Evolutionary conservation across 2,329 filamentous ascomycete genomes (phyloP).

Genomic region (Remersonia thermophila): DNA sequence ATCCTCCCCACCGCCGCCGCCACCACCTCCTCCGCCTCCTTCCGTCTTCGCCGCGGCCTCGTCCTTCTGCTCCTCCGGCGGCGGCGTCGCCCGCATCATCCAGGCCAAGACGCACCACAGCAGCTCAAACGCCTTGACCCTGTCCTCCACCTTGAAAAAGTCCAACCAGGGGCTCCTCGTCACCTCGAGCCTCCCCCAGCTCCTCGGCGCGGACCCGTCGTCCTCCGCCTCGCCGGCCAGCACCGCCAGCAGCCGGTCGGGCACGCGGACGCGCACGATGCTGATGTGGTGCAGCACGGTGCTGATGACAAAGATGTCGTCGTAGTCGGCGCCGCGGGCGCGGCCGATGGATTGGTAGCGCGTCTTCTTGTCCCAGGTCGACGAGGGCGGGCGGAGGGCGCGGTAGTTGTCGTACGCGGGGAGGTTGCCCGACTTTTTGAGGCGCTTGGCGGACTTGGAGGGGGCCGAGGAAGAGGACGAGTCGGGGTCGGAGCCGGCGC

Average conservation of each 20-base stretch:
- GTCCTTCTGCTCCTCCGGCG: conserved; percentile 18
- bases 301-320: conserved; percentile 51
- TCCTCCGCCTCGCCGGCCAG: conserved; percentile 32
- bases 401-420: conserved; percentile 52
- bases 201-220: conserved; percentile 23
- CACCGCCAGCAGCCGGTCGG: conserved; percentile 37
- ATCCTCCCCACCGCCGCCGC: conserved; percentile 18
- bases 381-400: conserved; percentile 44
- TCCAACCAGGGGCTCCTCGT: conserved; percentile 52
- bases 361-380: conserved; percentile 49
- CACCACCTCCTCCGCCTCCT: no score
- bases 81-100: conserved; percentile 38
- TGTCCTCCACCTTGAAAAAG: conserved; percentile 40
- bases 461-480: no score
- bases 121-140: conserved; percentile 43
- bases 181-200: conserved; percentile 41
- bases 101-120: conserved; percentile 50
- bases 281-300: conserved; percentile 50
- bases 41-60: no score
- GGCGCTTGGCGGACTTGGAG: conserved; percentile 29
- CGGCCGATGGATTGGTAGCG: conserved; percentile 46
- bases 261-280: conserved; percentile 46
- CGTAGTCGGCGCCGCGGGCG: conserved; percentile 32
- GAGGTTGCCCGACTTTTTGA: conserved; percentile 34
- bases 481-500: conserved; percentile 2